Evolutionary conservation across 768 basidiomycete species (phyloP), one percentile per base, ranked within the genome.

Genomic region (Lactarius indigo): DNA sequence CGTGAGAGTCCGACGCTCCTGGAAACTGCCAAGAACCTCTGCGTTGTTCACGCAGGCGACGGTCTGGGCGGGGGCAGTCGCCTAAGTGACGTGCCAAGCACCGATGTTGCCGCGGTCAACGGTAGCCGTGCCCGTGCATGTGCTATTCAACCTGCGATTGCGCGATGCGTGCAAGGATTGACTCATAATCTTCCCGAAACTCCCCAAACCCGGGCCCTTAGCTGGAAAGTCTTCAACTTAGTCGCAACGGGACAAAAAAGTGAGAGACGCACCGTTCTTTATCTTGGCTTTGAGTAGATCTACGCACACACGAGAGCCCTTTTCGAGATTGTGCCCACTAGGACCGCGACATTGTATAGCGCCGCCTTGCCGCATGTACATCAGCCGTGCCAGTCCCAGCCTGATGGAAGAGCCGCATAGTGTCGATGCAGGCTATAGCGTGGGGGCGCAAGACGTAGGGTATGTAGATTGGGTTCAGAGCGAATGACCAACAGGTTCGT

Each of bases 321-420:
- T 96, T 72, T 95, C 92, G 2, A 94, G 92, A 69, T 97, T 91
- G 75, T 98, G 96, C 3, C 93, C 93, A 2, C 89, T 89, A 58
- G 90, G 90, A 0, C 92, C 93, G 0, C 84, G 79, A 0, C 83
- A 85, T 76, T 98, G 96, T 56, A 98, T 98, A 72, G 95, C 92
- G 59, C 90, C 84, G 17, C 84, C 85, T 62, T 92, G 89, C 93
- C 94, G 97, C 74, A 92, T 94, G 74, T 92, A 91, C 56, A 92
- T 92, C 56, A 98, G 85, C 94, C 94, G 98, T 23, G 94, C 95
- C 10, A 98, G 83, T 1, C 92, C 94, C 0, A 95, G 93, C 77
- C 98, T 98, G 69, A 94, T 95, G 91, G 78, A 88, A 98, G 10
- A 90, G 75, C 5, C 98, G 74, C 0, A 94, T 91, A 2, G 96